These are phyloP conservation scores for Didymella segeticola DNA, from an alignment of 2,329 filamentous ascomycete genomes.

Conservation along the genomic window DNA sequence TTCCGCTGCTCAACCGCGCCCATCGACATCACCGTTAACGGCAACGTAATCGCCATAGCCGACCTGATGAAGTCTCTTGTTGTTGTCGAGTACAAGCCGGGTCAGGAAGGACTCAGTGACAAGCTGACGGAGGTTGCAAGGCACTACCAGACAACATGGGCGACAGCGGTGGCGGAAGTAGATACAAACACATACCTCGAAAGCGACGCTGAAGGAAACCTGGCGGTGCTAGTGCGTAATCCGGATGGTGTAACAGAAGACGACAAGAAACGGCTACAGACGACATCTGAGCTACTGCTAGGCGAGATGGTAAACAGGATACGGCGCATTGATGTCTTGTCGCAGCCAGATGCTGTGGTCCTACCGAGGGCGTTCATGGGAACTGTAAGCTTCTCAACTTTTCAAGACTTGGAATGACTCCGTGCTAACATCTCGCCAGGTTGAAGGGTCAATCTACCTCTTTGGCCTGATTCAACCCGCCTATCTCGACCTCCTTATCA, in stretches of 20 bases:
- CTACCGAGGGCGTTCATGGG: conserved; percentile 85
- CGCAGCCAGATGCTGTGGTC: conserved; percentile 70
- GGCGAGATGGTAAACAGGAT: conserved; percentile 96
- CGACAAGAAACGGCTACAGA: conserved; percentile 72
- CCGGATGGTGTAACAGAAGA: conserved; percentile 74
- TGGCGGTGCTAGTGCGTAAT: conserved; percentile 81
- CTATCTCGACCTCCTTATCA: conserved; percentile 81
- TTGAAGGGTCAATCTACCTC: conserved; percentile 90
- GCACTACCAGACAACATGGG: conserved; percentile 83
- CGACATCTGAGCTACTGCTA: conserved; percentile 81
- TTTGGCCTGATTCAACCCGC: conserved; percentile 77
- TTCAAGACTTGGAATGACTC: background rate
- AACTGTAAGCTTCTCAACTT: conserved; percentile 68
- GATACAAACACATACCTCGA: conserved; percentile 79
- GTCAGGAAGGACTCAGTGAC: conserved; percentile 63
- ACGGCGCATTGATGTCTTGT: conserved; percentile 72
- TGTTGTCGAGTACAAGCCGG: conserved; percentile 73
- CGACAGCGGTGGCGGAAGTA: conserved; percentile 76
- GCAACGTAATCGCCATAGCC: conserved; percentile 78
- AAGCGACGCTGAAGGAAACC: conserved; percentile 85
- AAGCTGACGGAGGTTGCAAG: conserved; percentile 76
- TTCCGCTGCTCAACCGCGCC: conserved; percentile 86
- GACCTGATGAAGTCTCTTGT: conserved; percentile 94
- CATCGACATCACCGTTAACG: conserved; percentile 77
- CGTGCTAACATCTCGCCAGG: conserved; percentile 56